Percentiles rank a stretch among this genome's conserved stretches.
Conservation (phyloP, 345 rosid species). For the Xanthoceras sorbifolium region DNA sequence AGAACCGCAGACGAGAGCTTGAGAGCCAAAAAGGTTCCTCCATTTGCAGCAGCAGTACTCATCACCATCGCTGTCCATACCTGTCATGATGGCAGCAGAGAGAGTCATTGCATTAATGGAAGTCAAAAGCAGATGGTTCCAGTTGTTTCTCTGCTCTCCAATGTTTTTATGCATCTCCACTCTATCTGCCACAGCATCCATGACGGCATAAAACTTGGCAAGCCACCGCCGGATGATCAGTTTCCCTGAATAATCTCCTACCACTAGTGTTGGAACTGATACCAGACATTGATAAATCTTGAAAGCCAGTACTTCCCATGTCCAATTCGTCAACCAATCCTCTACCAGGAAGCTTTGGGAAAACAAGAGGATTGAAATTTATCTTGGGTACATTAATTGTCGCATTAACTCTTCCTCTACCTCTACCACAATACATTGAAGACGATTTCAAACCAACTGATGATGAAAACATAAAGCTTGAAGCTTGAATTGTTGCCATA, state of each 20-base stretch:
- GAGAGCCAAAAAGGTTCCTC: conserved; percentile 23
- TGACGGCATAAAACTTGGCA: conserved; percentile 38
- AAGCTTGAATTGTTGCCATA: conserved; percentile 33
- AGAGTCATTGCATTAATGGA: conserved; percentile 53
- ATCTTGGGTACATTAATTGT: conserved; percentile 22
- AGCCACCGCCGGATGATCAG: conserved; percentile 30
- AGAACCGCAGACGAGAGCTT: conserved; percentile 42
- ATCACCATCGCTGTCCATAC: conserved; percentile 31
- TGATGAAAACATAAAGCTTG: conserved; percentile 22
- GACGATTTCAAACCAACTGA: conserved; percentile 5
- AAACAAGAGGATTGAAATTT: conserved; percentile 8
- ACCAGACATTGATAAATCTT: background rate
- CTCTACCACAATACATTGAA: conserved; percentile 1
- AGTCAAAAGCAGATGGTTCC: conserved; percentile 52
- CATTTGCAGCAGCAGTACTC: conserved; percentile 17
- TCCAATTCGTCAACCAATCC: conserved; percentile 23
- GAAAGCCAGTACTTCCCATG: conserved; percentile 5
- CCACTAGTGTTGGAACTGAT: background rate
- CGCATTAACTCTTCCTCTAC: conserved; percentile 13
- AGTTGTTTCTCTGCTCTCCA: conserved; percentile 53
- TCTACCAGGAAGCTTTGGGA: conserved; percentile 25
- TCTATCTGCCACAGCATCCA: conserved; percentile 53
- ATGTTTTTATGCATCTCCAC: conserved; percentile 57
- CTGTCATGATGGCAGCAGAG: conserved; percentile 52
- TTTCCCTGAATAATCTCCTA: background rate